Evolutionary conservation across 163 green algal genomes (phyloP), one percentile per base, ranked within the genome.

Genomic region (Prototheca wickerhamii): DNA sequence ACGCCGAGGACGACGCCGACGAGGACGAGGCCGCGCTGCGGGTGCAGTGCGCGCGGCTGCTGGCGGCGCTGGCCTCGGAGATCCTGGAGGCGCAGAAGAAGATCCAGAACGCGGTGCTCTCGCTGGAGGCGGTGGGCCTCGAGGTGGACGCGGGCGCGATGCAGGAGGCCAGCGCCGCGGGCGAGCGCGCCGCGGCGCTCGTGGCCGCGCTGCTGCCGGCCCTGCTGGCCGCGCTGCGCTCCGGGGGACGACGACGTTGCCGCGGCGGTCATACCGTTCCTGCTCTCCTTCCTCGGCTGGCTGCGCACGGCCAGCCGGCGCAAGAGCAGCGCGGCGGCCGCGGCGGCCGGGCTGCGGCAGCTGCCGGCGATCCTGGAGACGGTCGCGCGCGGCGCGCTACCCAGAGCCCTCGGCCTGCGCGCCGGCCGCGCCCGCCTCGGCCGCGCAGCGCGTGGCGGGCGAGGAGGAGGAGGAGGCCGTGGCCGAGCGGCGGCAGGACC

Each of bases 71-170:
- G 53, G 87, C 89, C 17, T 79, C 71, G 10, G 91, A 97, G 71
- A 73, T 94, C 20, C 79, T 97, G 57, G 91, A 97, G 54, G 74
- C 75, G 3, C 80, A 86, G 55, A 95, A 95, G 72, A 78, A 80
- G 12, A 78, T 94, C 25, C 85, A 95, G 75, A 95, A 95, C 67
- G 71, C 80, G 12, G 76, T 92, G 50, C 37, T 82, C 18, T 74
- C 65, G 63, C 70, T 96, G 55, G 68, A 71, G 2, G 86, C 86
- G 1, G 72, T 87, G 43, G 88, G 88, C 1, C 57, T 96, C 8
- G 60, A 58, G 0, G 77, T 96, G 6, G 76, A 85, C 34, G 73
- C 78, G 1, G 87, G 91, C n/a, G 84, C 81, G 4, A 52, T 37
- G 0, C 18, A 31, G 0, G 86, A 96, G 28, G 85, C 77, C 1